Evolutionary conservation across 2,329 filamentous ascomycete species (phyloP).

Genomic region (Hysterium pulicare): DNA sequence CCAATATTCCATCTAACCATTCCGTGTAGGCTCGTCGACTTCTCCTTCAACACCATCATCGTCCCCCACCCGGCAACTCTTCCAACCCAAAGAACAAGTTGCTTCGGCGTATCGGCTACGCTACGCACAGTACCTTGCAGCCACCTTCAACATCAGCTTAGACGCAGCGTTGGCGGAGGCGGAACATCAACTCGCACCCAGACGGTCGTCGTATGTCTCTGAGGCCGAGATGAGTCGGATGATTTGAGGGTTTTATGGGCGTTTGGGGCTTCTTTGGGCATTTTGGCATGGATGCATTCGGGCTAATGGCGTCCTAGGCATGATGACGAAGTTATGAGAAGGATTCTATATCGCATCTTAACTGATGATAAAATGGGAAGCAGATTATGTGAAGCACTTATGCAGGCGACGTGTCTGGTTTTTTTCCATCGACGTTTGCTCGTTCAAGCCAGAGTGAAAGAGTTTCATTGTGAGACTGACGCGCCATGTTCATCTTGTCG

Average conservation of each 20-base stretch:
- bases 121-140: slow-evolving; percentile 39
- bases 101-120: slow-evolving; percentile 33
- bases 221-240: background rate
- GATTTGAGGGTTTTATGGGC: background rate
- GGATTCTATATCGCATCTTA: too few relatives aligned
- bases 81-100: slow-evolving; percentile 30
- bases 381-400: too few relatives aligned
- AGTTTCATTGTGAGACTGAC: too few relatives aligned
- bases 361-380: too few relatives aligned
- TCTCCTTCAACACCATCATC: slow-evolving; percentile 22
- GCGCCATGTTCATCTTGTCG: too few relatives aligned
- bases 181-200: slow-evolving; percentile 32
- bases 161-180: slow-evolving; percentile 37
- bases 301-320: too few relatives aligned
- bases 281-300: background rate
- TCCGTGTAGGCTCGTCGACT: slow-evolving; percentile 25
- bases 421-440: too few relatives aligned
- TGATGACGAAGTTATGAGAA: too few relatives aligned
- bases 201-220: background rate
- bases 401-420: too few relatives aligned
- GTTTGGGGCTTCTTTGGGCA: background rate
- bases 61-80: slow-evolving; percentile 20
- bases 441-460: too few relatives aligned
- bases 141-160: slow-evolving; percentile 39
- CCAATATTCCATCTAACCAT: slow-evolving; percentile 32